phyloP scores from a whole-genome alignment of 139 green algal species.

The Chlamydomonas urium region DNA sequence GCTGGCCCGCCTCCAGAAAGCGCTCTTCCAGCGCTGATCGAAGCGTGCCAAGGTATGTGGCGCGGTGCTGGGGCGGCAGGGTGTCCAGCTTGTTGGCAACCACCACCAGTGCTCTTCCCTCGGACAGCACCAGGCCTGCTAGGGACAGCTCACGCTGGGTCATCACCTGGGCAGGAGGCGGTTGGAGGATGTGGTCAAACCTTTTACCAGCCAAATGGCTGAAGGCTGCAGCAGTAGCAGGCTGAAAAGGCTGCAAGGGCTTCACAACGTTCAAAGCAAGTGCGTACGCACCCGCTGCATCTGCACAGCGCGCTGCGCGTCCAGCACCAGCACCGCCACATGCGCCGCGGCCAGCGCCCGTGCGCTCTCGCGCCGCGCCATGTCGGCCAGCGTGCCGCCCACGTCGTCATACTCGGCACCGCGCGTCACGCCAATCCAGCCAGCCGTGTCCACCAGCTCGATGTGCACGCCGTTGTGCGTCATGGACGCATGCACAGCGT shows the following conservation, averaged over 20 bases:
- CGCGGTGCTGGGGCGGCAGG: conserved; percentile 25
- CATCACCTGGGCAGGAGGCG: too few relatives aligned
- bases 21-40: conserved; percentile 27
- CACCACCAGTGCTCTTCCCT: conserved; percentile 72
- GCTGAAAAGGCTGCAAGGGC: too few relatives aligned
- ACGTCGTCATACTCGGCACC: conserved; percentile 43
- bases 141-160: conserved; percentile 60
- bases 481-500: conserved; percentile 54
- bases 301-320: conserved; percentile 39
- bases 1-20: conserved; percentile 31
- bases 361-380: conserved; percentile 27
- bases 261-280: too few relatives aligned
- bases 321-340: conserved; percentile 84
- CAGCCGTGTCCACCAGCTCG: conserved; percentile 85
- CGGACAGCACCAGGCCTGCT: conserved; percentile 37
- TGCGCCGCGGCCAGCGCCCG: conserved; percentile 60
- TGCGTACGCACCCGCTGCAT: conserved; percentile 18
- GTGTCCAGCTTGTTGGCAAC: conserved; percentile 78
- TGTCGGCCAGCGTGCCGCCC: conserved; percentile 43
- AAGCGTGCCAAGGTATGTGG: conserved; percentile 12
- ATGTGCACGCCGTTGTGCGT: conserved; percentile 37
- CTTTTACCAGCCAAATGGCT: too few relatives aligned
- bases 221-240: too few relatives aligned
- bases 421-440: conserved; percentile 60
- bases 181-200: too few relatives aligned